Evolutionary conservation across 208 protist genomes (phyloP).

Genomic region (Herpetomonas samuelpessoai): DNA sequence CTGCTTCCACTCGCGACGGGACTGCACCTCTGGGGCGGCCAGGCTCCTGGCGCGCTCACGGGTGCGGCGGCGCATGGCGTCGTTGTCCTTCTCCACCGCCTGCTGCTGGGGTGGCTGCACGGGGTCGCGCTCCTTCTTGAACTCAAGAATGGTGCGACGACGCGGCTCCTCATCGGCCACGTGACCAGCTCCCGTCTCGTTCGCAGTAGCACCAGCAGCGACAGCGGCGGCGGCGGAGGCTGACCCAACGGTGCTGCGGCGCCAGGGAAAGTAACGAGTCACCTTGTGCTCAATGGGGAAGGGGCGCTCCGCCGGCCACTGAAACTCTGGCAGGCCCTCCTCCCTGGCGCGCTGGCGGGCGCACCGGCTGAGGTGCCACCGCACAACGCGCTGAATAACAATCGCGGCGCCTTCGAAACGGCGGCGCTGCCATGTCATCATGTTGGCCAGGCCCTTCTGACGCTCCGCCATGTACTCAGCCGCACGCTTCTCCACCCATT

Average conservation of each 20-base stretch:
- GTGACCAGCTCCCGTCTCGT: neutral
- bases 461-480: slow-evolving; percentile 34
- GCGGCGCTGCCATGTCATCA: slow-evolving; percentile 78
- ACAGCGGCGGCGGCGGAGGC: neutral
- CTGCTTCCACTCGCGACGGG: slow-evolving; percentile 65
- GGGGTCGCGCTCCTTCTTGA: slow-evolving; percentile 30
- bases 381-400: slow-evolving; percentile 56
- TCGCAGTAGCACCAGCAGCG: neutral
- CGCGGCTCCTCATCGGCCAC: neutral
- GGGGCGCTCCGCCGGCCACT: slow-evolving; percentile 32
- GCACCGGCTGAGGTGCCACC: slow-evolving; percentile 54
- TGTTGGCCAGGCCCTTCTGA: slow-evolving; percentile 21
- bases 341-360: slow-evolving; percentile 9
- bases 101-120: slow-evolving; percentile 36
- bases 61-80: slow-evolving; percentile 32
- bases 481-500: slow-evolving; percentile 48
- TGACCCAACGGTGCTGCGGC: slow-evolving; percentile 5
- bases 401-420: slow-evolving; percentile 65
- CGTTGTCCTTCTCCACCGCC: slow-evolving; percentile 58
- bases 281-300: slow-evolving; percentile 26
- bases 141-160: slow-evolving; percentile 44
- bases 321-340: slow-evolving; percentile 19
- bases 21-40: slow-evolving; percentile 41
- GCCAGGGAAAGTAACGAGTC: slow-evolving; percentile 77
- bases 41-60: slow-evolving; percentile 25